These are phyloP conservation scores for Candida pseudocylindracea DNA, from an alignment of 1,139 yeast species.

Conservation along the genomic window DNA sequence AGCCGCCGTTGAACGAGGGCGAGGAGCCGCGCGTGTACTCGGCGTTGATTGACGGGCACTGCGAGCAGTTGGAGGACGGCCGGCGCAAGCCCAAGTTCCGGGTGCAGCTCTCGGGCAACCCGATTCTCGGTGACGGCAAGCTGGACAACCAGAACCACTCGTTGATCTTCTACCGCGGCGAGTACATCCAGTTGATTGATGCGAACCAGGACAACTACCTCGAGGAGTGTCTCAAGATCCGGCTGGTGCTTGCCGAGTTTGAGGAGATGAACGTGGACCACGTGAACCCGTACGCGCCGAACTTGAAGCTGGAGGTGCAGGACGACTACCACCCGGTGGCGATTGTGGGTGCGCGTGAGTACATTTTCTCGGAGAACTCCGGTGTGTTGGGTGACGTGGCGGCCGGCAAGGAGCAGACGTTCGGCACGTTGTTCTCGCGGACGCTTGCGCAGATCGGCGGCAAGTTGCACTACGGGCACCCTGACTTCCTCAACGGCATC, in stretches of 20 bases:
- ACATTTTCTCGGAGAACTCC: slow-evolving; percentile 94
- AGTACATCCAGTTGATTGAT: slow-evolving; percentile 91
- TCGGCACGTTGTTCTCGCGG: slow-evolving; percentile 95
- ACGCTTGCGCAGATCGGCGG: slow-evolving; percentile 98
- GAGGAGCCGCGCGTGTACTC: slow-evolving; percentile 96
- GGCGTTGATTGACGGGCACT: slow-evolving; percentile 90
- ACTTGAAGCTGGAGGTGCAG: slow-evolving; percentile 16
- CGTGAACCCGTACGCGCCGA: slow-evolving; percentile 58
- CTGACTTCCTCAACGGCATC: slow-evolving; percentile 89
- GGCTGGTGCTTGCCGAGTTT: slow-evolving; percentile 93
- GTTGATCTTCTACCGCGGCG: slow-evolving; percentile 94
- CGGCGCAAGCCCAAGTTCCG: slow-evolving; percentile 98
- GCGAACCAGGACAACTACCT: slow-evolving; percentile 97
- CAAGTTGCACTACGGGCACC: slow-evolving; percentile 97
- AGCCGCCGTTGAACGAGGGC: slow-evolving; percentile 70
- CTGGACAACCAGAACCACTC: slow-evolving; percentile 98
- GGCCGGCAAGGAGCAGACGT: slow-evolving; percentile 99
- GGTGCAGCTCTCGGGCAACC: slow-evolving; percentile 95
- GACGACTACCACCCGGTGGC: slow-evolving; percentile 58
- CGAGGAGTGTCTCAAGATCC: slow-evolving; percentile 95
- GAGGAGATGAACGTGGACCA: slow-evolving; percentile 86
- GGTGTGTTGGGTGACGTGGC: slow-evolving; percentile 99
- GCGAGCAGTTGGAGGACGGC: slow-evolving; percentile 86
- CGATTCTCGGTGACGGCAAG: slow-evolving; percentile 98
- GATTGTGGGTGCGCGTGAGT: slow-evolving; percentile 97